Evolutionary conservation across 176 grass and related monocot species (phyloP).

Genomic region (Melocanna baccifera): DNA sequence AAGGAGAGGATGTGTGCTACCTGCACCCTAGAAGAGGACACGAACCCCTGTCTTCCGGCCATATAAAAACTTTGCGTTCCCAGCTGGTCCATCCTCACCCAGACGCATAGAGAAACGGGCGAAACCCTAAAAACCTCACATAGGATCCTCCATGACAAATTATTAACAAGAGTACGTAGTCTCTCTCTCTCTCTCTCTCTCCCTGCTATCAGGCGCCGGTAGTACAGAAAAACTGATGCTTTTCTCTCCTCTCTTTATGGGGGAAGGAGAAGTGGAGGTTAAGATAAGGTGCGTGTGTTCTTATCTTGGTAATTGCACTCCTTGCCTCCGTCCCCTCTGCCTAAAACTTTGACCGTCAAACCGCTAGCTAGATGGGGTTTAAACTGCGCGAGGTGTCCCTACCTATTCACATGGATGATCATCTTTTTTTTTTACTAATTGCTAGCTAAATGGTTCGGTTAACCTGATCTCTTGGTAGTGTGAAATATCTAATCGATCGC

Average conservation of each 20-base stretch:
- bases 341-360: slow-evolving; percentile 85
- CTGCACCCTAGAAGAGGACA: slow-evolving; percentile 78
- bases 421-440: slow-evolving; percentile 13
- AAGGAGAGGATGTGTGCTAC: slow-evolving; percentile 43
- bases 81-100: slow-evolving; percentile 29
- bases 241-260: slow-evolving; percentile 37
- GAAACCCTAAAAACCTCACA: slow-evolving; percentile 40
- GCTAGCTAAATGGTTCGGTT: background rate
- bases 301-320: slow-evolving; percentile 61
- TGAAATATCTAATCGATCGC: slow-evolving; percentile 3
- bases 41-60: slow-evolving; percentile 79
- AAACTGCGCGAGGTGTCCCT: slow-evolving; percentile 21
- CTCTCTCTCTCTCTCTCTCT: background rate
- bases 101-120: slow-evolving; percentile 41
- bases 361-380: background rate
- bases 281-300: slow-evolving; percentile 57
- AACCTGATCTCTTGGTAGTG: background rate
- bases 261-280: slow-evolving; percentile 46
- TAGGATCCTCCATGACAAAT: slow-evolving; percentile 57
- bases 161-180: slow-evolving; percentile 29
- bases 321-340: slow-evolving; percentile 34
- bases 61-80: slow-evolving; percentile 37
- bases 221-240: slow-evolving; percentile 24
- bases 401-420: background rate
- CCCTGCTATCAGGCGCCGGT: background rate